phyloP scores from a whole-genome alignment of 1,284 basidiomycete genomes.

The Marasmius tenuissimus region DNA sequence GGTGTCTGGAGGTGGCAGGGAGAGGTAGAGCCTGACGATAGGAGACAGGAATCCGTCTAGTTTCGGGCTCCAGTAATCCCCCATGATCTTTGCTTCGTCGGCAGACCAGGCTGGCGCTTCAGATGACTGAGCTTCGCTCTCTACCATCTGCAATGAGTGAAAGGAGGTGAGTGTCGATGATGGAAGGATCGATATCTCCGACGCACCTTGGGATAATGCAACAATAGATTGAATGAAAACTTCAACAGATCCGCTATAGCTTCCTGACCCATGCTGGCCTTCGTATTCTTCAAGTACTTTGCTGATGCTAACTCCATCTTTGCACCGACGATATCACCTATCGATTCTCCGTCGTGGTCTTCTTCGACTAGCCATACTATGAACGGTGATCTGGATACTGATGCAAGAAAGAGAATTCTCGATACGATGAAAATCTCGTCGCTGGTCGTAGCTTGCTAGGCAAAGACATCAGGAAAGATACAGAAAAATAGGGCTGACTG shows the following conservation, averaged over 20 bases:
- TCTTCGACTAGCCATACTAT: slow-evolving; percentile 61
- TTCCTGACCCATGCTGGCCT: slow-evolving; percentile 52
- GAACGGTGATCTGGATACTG: slow-evolving; percentile 51
- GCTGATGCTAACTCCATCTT: slow-evolving; percentile 53
- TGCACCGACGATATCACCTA: slow-evolving; percentile 57
- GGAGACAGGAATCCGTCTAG: slow-evolving; percentile 67
- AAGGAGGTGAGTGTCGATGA: background rate
- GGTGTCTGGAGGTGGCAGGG: slow-evolving; percentile 48
- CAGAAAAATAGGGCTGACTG: background rate
- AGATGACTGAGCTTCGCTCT: slow-evolving; percentile 43
- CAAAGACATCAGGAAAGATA: slow-evolving; percentile 1
- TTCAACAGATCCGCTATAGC: slow-evolving; percentile 77
- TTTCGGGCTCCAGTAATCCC: slow-evolving; percentile 69
- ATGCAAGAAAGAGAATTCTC: slow-evolving; percentile 73
- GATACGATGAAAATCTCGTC: slow-evolving; percentile 73
- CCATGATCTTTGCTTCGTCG: slow-evolving; percentile 38
- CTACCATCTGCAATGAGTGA: slow-evolving; percentile 35
- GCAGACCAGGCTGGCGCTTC: slow-evolving; percentile 9
- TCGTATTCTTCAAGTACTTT: slow-evolving; percentile 46
- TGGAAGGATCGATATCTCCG: background rate
- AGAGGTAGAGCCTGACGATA: slow-evolving; percentile 61
- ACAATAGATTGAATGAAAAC: slow-evolving; percentile 70
- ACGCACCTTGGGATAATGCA: slow-evolving; percentile 64
- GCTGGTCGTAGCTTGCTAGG: slow-evolving; percentile 56
- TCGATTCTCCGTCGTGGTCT: slow-evolving; percentile 49